Percentiles rank a stretch among this genome's conserved stretches.
Evolutionary conservation across 2,329 filamentous ascomycete species (phyloP).

Genomic region (Pseudocercospora vitis): DNA sequence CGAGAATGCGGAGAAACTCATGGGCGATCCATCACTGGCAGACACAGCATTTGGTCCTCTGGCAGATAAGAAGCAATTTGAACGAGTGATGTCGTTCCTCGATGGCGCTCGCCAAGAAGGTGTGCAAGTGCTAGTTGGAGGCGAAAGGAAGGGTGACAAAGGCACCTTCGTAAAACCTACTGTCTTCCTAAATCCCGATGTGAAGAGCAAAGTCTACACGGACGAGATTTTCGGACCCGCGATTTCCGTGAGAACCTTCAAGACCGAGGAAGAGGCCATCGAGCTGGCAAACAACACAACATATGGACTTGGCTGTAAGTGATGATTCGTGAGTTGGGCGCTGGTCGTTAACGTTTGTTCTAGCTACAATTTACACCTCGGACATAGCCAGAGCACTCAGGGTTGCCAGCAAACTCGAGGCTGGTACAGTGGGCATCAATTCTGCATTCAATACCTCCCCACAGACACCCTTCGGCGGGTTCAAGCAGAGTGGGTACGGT

Average conservation of each 20-base stretch:
- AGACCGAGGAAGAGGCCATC: conserved; percentile 40
- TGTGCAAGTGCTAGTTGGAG: conserved; percentile 27
- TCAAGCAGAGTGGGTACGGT: conserved; percentile 12
- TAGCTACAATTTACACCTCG: conserved; percentile 65
- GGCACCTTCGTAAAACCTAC: conserved; percentile 37
- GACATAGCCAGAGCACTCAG: conserved; percentile 54
- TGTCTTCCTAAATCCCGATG: conserved; percentile 8
- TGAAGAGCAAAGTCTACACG: conserved; percentile 24
- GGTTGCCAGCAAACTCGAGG: conserved; percentile 51
- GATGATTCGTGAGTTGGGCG: too few species aligned
- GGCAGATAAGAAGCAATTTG: conserved; percentile 52
- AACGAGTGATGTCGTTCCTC: conserved; percentile 36
- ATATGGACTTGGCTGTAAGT: conserved; percentile 26
- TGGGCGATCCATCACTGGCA: conserved; percentile 31
- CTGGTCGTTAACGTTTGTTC: conserved; percentile 43
- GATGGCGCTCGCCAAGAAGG: conserved; percentile 26
- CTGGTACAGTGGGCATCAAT: conserved; percentile 58
- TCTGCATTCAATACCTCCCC: conserved; percentile 32
- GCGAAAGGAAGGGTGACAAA: conserved; percentile 26
- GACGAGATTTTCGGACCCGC: conserved; percentile 43
- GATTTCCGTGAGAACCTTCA: conserved; percentile 39
- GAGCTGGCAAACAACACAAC: conserved; percentile 36
- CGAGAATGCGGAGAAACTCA: conserved; percentile 24
- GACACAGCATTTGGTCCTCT: conserved; percentile 48
- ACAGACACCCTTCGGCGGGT: conserved; percentile 28